Evolutionary conservation across 352 stramenopile species (phyloP).

Genomic region (Phytophthora sp.): DNA sequence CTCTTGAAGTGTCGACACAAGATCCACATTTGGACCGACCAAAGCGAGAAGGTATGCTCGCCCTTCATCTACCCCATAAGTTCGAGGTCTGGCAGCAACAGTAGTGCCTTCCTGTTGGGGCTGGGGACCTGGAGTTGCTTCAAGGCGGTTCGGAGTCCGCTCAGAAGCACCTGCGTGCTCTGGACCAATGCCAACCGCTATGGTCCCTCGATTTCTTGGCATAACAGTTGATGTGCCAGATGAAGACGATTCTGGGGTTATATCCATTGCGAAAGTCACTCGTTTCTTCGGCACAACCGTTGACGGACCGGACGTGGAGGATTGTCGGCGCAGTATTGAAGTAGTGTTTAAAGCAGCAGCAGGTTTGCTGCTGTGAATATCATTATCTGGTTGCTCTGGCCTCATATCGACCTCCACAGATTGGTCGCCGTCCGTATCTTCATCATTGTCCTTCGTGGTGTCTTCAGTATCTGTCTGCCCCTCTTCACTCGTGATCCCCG

Average conservation of each 20-base stretch:
- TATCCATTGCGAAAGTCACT: constrained; percentile 31
- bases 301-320: neutral
- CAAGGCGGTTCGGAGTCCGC: too few relatives aligned
- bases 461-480: neutral
- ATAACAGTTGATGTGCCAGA: neutral
- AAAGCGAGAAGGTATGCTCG: constrained; percentile 57
- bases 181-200: too few relatives aligned
- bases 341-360: neutral
- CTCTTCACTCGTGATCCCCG: constrained; percentile 12
- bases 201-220: too few relatives aligned
- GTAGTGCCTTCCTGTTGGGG: neutral
- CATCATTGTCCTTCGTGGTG: constrained; percentile 10
- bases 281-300: constrained; percentile 17
- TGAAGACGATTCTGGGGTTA: neutral
- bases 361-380: constrained; percentile 5
- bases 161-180: too few relatives aligned
- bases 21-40: constrained; percentile 61
- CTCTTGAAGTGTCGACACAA: constrained; percentile 57
- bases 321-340: constrained; percentile 21
- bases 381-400: constrained; percentile 8
- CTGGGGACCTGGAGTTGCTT: neutral
- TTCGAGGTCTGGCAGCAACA: constrained; percentile 15
- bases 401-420: constrained; percentile 33
- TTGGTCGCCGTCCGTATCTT: constrained; percentile 5
- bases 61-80: constrained; percentile 36